Percentiles rank a stretch among this genome's conserved stretches.
phyloP scores from a whole-genome alignment of 768 basidiomycete genomes.

The Naganishia vaughanmartiniae region DNA sequence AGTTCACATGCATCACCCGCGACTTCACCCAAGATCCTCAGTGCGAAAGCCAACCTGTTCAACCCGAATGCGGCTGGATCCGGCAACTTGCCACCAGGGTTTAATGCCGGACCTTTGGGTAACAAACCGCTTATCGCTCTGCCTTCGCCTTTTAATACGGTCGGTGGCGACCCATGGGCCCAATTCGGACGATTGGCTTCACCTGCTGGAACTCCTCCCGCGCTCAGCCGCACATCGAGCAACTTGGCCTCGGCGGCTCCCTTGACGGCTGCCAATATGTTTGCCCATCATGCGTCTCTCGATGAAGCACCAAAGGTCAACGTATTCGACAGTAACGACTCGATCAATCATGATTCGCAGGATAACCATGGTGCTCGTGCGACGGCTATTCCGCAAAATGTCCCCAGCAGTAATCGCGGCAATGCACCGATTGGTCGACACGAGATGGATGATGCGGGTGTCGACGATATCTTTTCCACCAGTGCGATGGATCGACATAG shows the following conservation, averaged over 20 bases:
- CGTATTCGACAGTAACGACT: not conserved
- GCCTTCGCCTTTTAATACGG: conserved; percentile 11
- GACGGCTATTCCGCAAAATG: not conserved
- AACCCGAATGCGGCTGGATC: conserved; percentile 49
- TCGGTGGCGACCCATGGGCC: conserved; percentile 26
- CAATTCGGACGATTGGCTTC: conserved; percentile 40
- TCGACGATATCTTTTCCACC: conserved; percentile 73
- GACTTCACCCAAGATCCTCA: conserved; percentile 78
- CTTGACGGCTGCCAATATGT: conserved; percentile 52
- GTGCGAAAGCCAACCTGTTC: conserved; percentile 71
- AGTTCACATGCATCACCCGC: conserved; percentile 61
- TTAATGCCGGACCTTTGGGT: conserved; percentile 61
- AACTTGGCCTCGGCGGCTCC: conserved; percentile 91
- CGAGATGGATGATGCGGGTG: conserved; percentile 32
- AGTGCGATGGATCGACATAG: conserved; percentile 28
- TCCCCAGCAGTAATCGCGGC: not conserved
- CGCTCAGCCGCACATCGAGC: conserved; percentile 45
- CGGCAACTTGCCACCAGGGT: not conserved
- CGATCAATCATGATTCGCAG: not conserved
- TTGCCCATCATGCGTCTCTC: conserved; percentile 14
- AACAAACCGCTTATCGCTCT: conserved; percentile 69
- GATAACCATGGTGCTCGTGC: not conserved
- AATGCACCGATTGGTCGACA: not conserved
- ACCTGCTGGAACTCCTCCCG: conserved; percentile 39
- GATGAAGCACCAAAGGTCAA: not conserved